Conservation (phyloP, 1,139 yeast genomes). For the Diutina ranongensis region DNA sequence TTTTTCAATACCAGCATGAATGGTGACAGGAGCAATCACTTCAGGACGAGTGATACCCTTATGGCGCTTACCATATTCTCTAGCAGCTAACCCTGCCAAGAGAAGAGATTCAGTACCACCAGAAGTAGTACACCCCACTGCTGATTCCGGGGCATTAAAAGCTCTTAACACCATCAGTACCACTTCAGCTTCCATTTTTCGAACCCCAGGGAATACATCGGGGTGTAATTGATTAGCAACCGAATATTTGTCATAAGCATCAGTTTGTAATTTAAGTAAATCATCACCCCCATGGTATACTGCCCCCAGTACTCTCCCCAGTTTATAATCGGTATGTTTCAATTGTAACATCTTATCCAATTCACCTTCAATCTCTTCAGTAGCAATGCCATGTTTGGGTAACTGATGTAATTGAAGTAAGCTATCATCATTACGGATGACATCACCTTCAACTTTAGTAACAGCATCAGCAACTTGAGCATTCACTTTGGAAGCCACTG, state of each 20-base stretch:
- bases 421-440: constrained; percentile 40
- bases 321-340: constrained; percentile 71
- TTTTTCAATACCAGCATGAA: constrained; percentile 93
- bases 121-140: constrained; percentile 84
- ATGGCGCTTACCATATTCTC: constrained; percentile 46
- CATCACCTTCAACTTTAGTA: constrained; percentile 36
- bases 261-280: constrained; percentile 57
- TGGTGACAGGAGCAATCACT: constrained; percentile 77
- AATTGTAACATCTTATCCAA: constrained; percentile 27
- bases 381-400: constrained; percentile 47
- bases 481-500: constrained; percentile 44
- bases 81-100: constrained; percentile 77
- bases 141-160: constrained; percentile 62
- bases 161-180: constrained; percentile 80
- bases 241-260: constrained; percentile 64
- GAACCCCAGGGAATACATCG: constrained; percentile 90
- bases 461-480: constrained; percentile 42
- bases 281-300: constrained; percentile 91
- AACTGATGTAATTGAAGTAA: constrained; percentile 38
- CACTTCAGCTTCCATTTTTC: constrained; percentile 94
- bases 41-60: constrained; percentile 68
- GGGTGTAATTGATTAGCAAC: constrained; percentile 95
- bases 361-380: constrained; percentile 31
- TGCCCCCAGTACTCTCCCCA: constrained; percentile 86
- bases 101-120: constrained; percentile 96